Evolutionary conservation across 2,329 filamentous ascomycete genomes (phyloP).

Genomic region (Didymella pomorum): DNA sequence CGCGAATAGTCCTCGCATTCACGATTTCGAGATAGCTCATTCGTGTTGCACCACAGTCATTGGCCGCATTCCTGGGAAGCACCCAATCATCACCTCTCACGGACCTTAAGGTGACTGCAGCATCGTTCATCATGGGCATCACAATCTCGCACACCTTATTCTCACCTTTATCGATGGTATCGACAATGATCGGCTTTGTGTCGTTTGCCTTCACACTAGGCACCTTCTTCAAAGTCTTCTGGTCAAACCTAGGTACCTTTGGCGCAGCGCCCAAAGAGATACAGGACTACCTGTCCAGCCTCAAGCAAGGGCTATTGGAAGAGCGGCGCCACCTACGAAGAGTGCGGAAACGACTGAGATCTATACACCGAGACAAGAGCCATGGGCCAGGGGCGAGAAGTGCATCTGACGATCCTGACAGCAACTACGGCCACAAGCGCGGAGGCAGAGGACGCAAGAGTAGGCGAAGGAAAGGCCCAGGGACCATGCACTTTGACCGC

Average conservation of each 20-base stretch:
- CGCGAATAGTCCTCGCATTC: background rate
- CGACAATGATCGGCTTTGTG: slow-evolving; percentile 52
- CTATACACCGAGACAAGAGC: slow-evolving; percentile 19
- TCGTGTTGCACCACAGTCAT: background rate
- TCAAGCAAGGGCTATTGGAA: slow-evolving; percentile 54
- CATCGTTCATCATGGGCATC: slow-evolving; percentile 27
- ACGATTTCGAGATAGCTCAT: background rate
- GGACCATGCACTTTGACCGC: slow-evolving; percentile 29
- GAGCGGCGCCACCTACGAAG: slow-evolving; percentile 49
- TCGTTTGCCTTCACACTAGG: slow-evolving; percentile 55
- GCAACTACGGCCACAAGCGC: slow-evolving; percentile 19
- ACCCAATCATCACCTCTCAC: background rate
- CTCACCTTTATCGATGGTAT: slow-evolving; percentile 48
- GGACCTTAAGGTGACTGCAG: background rate
- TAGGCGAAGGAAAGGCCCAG: slow-evolving; percentile 8
- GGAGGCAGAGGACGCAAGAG: slow-evolving; percentile 13
- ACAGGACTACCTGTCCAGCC: slow-evolving; percentile 50
- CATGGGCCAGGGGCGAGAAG: slow-evolving; percentile 21
- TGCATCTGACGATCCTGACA: slow-evolving; percentile 18
- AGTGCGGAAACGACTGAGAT: slow-evolving; percentile 31
- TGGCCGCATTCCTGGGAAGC: background rate
- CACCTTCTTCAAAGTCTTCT: slow-evolving; percentile 55
- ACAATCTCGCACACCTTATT: slow-evolving; percentile 35
- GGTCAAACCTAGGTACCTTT: slow-evolving; percentile 52
- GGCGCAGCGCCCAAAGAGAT: slow-evolving; percentile 50